Percentiles rank a stretch among this genome's conserved stretches.
phyloP scores from a whole-genome alignment of 2,329 filamentous ascomycete genomes.

The Ambrosiella beaveri region DNA sequence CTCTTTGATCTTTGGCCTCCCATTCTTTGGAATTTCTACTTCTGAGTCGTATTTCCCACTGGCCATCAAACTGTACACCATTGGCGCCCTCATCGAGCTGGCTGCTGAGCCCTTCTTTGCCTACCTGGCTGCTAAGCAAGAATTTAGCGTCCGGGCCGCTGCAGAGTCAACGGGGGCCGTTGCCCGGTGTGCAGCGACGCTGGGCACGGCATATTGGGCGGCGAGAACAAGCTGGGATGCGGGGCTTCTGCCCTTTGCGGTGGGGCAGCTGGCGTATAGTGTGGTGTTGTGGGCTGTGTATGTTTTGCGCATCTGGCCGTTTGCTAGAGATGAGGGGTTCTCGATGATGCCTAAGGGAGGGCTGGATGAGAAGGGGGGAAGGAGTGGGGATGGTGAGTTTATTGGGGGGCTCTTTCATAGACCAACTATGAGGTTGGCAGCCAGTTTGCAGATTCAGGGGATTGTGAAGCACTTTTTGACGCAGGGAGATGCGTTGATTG shows the following conservation, averaged over 20 bases:
- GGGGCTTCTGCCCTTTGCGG: constrained; percentile 74
- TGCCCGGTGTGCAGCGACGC: constrained; percentile 57
- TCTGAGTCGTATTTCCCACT: constrained; percentile 39
- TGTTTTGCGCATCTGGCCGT: constrained; percentile 36
- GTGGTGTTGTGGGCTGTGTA: constrained; percentile 54
- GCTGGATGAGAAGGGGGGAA: background rate
- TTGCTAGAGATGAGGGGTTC: constrained; percentile 44
- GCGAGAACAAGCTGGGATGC: constrained; percentile 32
- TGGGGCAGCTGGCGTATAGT: constrained; percentile 70
- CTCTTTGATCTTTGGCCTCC: constrained; percentile 43
- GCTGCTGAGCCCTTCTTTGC: constrained; percentile 79
- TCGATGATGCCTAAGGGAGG: constrained; percentile 38
- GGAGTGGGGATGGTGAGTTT: constrained; percentile 22
- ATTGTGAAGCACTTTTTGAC: constrained; percentile 85
- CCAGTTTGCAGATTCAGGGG: constrained; percentile 76
- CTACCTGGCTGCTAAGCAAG: constrained; percentile 63
- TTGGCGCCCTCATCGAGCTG: constrained; percentile 53
- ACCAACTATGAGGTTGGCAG: constrained; percentile 53
- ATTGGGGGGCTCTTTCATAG: constrained; percentile 46
- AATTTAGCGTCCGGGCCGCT: constrained; percentile 61
- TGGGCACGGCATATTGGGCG: constrained; percentile 50
- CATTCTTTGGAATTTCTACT: constrained; percentile 42
- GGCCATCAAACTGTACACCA: constrained; percentile 36
- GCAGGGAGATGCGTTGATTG: constrained; percentile 81
- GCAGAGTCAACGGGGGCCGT: constrained; percentile 76